Evolutionary conservation across 1,284 basidiomycete genomes (phyloP), one percentile per base, ranked within the genome.

Genomic region (Moesziomyces aphidis): DNA sequence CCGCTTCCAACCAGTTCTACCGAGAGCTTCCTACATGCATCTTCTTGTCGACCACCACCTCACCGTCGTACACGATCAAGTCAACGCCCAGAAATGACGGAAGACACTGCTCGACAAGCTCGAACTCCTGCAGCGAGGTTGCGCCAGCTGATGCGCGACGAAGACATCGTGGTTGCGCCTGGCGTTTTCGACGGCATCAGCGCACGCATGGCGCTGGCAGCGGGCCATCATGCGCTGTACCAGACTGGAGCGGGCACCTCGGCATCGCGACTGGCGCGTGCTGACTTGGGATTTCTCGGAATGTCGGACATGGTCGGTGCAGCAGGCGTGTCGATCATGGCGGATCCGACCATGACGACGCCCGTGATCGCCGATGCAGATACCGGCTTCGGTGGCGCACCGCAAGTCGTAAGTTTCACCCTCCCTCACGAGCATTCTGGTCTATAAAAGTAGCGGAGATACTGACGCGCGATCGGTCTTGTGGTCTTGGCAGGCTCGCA

Each of bases 101-200:
- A 42, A 22, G 31, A 42, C 1, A 11, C 58, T 10, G 21, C 49
- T 3, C 51, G 48, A 11, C 55, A 50, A 11, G 36, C 52, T 8
- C 45, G 22, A 19, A 73, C 72, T 4, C 59, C 67, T 31, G 67
- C 72, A 5, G 66, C 72, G 1, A 43, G 59, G 7, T 56, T 71
- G 3, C 67, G 72, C 9, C 28, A 65, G 23, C 59, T 71, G 22
- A 49, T 76, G 6, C n/a, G 39, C 19, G 26, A 43, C 17, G 11
- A 26, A 5, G 43, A 50, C 22, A 61, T 76, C 51, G 69, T 76
- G 23, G 52, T 68, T 13, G 67, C 67, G 0, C 68, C 70, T 7
- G 92, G 92, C 58, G 91, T 93, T 47, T 93, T 91, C 76, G 92
- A 93, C 71, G 91, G 92, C 55, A 92, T 93, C 83, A 91, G 90